phyloP scores from a whole-genome alignment of 2,329 filamentous ascomycete species.

The Cercospora sp. region DNA sequence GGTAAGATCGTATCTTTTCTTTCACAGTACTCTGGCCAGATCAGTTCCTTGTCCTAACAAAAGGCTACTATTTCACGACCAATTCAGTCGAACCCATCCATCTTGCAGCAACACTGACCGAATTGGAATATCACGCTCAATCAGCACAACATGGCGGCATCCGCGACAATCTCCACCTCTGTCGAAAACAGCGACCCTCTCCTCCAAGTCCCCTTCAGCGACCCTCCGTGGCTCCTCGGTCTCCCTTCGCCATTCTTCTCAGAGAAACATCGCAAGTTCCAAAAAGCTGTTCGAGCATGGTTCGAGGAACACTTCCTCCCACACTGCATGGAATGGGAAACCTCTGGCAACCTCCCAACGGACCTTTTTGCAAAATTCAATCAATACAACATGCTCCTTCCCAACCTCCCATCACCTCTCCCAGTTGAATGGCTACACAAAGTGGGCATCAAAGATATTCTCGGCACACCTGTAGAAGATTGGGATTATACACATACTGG shows the following conservation, averaged over 20 bases:
- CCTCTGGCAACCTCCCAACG: conserved; percentile 46
- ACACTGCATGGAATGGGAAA: conserved; percentile 30
- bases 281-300: conserved; percentile 29
- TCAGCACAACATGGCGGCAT: conserved; percentile 15
- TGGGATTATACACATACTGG: conserved; percentile 70
- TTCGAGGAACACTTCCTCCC: conserved; percentile 29
- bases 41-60: neutral
- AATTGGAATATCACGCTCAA: neutral
- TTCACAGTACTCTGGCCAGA: neutral
- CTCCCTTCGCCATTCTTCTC: conserved; percentile 27
- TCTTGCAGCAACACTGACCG: neutral
- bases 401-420: conserved; percentile 66
- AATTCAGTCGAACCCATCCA: neutral
- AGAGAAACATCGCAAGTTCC: conserved; percentile 28
- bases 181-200: conserved; percentile 20
- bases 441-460: conserved; percentile 64
- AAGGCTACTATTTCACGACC: neutral
- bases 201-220: conserved; percentile 26
- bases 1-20: neutral
- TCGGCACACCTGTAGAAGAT: conserved; percentile 68
- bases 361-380: conserved; percentile 66
- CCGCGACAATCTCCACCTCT: conserved; percentile 4
- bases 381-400: conserved; percentile 67
- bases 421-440: conserved; percentile 67
- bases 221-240: conserved; percentile 27